Conservation (phyloP, 371 early-diverging fungal genomes). For the Capillidium rhysosporum region DNA sequence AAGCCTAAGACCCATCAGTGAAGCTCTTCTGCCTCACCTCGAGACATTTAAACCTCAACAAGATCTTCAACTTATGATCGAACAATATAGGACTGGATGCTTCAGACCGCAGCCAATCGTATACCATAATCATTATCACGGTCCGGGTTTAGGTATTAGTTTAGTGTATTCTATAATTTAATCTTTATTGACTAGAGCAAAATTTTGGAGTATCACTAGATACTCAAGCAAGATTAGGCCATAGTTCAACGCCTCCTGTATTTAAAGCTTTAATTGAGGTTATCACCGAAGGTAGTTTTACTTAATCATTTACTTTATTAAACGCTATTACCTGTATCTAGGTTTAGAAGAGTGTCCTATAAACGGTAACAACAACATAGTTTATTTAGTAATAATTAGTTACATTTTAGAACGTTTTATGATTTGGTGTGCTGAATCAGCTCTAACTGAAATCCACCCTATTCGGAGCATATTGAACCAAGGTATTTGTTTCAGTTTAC, state of each 20-base stretch:
- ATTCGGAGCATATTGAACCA: not conserved
- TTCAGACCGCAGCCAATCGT: not conserved
- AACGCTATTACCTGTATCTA: no score
- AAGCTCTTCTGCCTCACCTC: not conserved
- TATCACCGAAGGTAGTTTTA: not conserved
- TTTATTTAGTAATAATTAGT: not conserved
- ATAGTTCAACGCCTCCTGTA: not conserved
- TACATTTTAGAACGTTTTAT: not conserved
- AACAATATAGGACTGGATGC: not conserved
- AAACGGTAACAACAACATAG: no score
- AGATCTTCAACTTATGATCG: not conserved
- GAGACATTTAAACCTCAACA: conserved; percentile 1
- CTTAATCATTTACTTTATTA: no score
- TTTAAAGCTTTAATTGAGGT: not conserved
- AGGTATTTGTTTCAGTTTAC: not conserved
- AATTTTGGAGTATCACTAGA: not conserved
- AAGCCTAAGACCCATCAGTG: not conserved
- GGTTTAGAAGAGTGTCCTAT: no score
- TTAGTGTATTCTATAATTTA: not conserved
- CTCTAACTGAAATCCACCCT: not conserved
- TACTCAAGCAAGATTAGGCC: not conserved
- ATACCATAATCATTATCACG: not conserved
- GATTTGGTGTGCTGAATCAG: not conserved
- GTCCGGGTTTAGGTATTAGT: not conserved
- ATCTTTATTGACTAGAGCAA: not conserved